A percentile compares a stretch with the other conserved stretches of the same genome.
phyloP scores from a whole-genome alignment of 2,329 filamentous ascomycete species.

The Fusarium pilosicola region DNA sequence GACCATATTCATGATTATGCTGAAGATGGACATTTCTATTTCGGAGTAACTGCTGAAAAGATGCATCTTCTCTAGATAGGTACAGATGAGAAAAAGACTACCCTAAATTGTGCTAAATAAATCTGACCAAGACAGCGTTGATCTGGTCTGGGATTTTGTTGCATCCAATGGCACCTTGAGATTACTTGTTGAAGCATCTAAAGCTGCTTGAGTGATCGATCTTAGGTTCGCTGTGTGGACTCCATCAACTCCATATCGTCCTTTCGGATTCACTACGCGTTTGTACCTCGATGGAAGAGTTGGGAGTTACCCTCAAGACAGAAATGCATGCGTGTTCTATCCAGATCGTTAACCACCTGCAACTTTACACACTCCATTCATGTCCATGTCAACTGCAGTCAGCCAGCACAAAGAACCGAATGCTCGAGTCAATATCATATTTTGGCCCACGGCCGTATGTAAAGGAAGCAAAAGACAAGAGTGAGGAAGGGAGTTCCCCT shows the following conservation, averaged over 20 bases:
- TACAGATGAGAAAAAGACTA: background rate
- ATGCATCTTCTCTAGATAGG: accelerated
- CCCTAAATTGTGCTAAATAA: background rate
- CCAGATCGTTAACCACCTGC: background rate
- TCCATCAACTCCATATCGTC: background rate
- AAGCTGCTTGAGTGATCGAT: background rate
- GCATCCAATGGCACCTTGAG: accelerated
- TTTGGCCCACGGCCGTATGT: background rate
- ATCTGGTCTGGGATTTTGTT: background rate
- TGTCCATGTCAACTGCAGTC: background rate
- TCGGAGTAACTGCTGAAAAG: background rate
- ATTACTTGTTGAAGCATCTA: accelerated
- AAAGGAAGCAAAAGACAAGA: background rate
- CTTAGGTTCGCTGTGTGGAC: background rate
- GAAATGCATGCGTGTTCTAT: background rate
- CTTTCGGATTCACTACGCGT: accelerated
- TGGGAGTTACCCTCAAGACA: background rate
- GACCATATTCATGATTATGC: too few relatives aligned
- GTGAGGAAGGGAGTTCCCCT: accelerated
- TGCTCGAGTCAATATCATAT: too few relatives aligned
- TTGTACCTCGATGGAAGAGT: background rate
- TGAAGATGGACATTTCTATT: too few relatives aligned
- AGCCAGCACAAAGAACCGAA: background rate
- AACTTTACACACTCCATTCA: background rate
- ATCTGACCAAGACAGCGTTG: background rate